These are phyloP conservation scores for Colletotrichum brevisporum DNA, from an alignment of 2,329 filamentous ascomycete species.

Conservation along the genomic window DNA sequence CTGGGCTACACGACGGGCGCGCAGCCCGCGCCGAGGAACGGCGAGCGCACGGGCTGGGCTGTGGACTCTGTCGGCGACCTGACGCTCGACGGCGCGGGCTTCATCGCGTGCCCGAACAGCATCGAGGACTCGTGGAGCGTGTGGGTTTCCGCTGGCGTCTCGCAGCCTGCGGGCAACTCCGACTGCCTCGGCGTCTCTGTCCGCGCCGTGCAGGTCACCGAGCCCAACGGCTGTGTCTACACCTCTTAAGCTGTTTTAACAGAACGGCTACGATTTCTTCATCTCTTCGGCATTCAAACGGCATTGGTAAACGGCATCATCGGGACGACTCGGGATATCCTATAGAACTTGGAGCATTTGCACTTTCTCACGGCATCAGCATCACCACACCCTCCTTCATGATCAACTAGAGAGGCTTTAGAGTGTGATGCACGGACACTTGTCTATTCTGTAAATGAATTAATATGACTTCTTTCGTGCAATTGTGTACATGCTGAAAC, in stretches of 20 bases:
- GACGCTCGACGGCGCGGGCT: slow-evolving; percentile 57
- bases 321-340: slow-evolving; percentile 20
- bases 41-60: slow-evolving; percentile 63
- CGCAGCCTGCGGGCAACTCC: slow-evolving; percentile 53
- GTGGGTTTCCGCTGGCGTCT: slow-evolving; percentile 51
- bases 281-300: neutral
- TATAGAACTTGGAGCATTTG: slow-evolving; percentile 22
- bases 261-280: neutral
- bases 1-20: slow-evolving; percentile 66
- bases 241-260: slow-evolving; percentile 31
- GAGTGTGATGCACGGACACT: neutral
- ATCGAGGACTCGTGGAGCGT: slow-evolving; percentile 58
- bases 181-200: slow-evolving; percentile 54
- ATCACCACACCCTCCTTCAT: neutral
- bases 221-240: slow-evolving; percentile 57
- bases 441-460: slow-evolving; percentile 15
- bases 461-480: slow-evolving; percentile 9
- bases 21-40: slow-evolving; percentile 54
- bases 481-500: neutral
- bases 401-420: neutral
- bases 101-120: slow-evolving; percentile 68
- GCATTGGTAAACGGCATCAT: slow-evolving; percentile 7
- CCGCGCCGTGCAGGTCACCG: slow-evolving; percentile 46
- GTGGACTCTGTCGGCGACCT: slow-evolving; percentile 61
- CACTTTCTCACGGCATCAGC: slow-evolving; percentile 1